Percentiles rank a stretch among this genome's conserved stretches.
Conservation (phyloP, 176 grass and related monocot species). For the Paspalum vaginatum region DNA sequence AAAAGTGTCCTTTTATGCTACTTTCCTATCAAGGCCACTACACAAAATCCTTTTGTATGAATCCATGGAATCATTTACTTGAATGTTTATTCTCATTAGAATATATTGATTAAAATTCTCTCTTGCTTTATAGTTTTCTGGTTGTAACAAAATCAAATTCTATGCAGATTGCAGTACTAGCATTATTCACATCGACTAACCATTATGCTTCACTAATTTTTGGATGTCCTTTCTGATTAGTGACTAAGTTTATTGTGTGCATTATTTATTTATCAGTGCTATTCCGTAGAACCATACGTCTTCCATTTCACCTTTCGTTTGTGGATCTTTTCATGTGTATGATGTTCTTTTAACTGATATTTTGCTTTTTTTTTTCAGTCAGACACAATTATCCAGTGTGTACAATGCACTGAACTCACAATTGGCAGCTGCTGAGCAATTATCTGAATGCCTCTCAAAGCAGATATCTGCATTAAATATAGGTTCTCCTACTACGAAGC, state of each 20-base stretch:
- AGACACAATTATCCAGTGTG: conserved; percentile 78
- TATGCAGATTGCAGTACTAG: background rate
- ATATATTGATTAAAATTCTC: conserved; percentile 15
- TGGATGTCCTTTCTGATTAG: background rate
- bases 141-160: background rate
- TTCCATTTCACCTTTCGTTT: background rate
- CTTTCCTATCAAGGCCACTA: background rate
- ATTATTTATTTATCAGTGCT: background rate
- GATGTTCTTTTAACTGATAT: conserved; percentile 40
- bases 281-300: background rate
- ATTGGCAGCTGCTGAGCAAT: conserved; percentile 85
- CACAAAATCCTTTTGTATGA: conserved; percentile 9
- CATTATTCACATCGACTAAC: background rate
- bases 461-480: conserved; percentile 85
- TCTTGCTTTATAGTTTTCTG: conserved; percentile 24
- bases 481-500: conserved; percentile 59
- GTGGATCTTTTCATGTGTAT: background rate
- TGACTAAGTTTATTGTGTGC: background rate
- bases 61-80: background rate
- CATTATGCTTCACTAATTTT: background rate
- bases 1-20: conserved; percentile 2
- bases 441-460: conserved; percentile 82
- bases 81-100: background rate
- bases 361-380: conserved; percentile 54
- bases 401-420: conserved; percentile 90